phyloP scores from a whole-genome alignment of 2,329 filamentous ascomycete species.

The Botrytis deweyae region DNA sequence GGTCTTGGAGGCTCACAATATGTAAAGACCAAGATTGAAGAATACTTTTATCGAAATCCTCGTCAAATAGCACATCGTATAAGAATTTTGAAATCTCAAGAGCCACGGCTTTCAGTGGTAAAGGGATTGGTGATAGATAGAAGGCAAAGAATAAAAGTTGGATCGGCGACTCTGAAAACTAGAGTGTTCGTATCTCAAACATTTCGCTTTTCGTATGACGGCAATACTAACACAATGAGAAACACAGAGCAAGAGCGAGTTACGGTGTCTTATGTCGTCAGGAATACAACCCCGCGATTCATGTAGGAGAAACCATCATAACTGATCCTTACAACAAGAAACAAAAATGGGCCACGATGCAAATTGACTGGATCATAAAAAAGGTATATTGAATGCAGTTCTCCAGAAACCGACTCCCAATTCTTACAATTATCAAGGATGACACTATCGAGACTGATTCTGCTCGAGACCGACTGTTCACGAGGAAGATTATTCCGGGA shows the following conservation, averaged over 20 bases:
- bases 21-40: conserved; percentile 45
- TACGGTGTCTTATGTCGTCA: conserved; percentile 46
- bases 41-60: conserved; percentile 39
- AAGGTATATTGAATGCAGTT: conserved; percentile 35
- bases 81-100: conserved; percentile 47
- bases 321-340: conserved; percentile 41
- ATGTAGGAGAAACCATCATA: conserved; percentile 42
- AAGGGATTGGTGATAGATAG: conserved; percentile 53
- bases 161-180: conserved; percentile 45
- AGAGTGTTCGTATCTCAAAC: conserved; percentile 34
- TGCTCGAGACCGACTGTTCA: conserved; percentile 34
- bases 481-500: conserved; percentile 39
- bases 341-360: conserved; percentile 42
- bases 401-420: background rate
- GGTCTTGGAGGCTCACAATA: conserved; percentile 49
- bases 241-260: conserved; percentile 42
- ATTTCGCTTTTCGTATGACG: background rate
- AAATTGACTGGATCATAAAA: conserved; percentile 46
- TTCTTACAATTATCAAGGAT: conserved; percentile 37
- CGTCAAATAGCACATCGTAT: conserved; percentile 43
- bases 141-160: conserved; percentile 47
- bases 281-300: conserved; percentile 41
- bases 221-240: background rate
- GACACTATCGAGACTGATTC: conserved; percentile 43
- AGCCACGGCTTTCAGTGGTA: conserved; percentile 55